Conservation (phyloP, 108 stramenopile genomes). For the Skeletonema marinoi region DNA sequence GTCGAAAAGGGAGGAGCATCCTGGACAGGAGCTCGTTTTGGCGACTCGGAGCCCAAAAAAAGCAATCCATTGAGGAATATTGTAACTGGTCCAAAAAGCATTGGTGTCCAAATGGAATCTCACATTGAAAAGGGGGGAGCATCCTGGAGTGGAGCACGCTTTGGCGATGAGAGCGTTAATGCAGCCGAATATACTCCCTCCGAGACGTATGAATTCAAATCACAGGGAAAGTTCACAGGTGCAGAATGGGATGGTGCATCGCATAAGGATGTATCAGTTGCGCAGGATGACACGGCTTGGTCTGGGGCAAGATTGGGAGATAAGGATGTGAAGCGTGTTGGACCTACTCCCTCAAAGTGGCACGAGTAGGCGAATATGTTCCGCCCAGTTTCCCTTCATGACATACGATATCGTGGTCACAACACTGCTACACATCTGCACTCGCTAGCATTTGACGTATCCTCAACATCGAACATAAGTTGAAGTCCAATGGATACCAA, state of each 20-base stretch:
- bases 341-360: conserved; percentile 32
- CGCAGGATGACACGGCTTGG: conserved; percentile 16
- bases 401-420: not conserved
- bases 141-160: conserved; percentile 35
- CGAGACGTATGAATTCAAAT: conserved; percentile 6
- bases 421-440: no score
- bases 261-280: conserved; percentile 12
- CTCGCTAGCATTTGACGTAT: no score
- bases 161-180: conserved; percentile 20
- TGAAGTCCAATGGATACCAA: no score
- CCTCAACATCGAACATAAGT: no score
- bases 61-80: not conserved
- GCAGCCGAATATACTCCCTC: not conserved
- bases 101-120: conserved; percentile 19
- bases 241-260: conserved; percentile 18
- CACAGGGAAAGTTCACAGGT: conserved; percentile 3
- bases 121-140: conserved; percentile 29
- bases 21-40: conserved; percentile 41
- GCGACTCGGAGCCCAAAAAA: conserved; percentile 6
- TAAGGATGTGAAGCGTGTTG: conserved; percentile 7
- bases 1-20: conserved; percentile 23
- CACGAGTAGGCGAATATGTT: conserved; percentile 3
- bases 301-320: conserved; percentile 19
- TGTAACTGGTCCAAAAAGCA: not conserved
- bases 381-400: not conserved